Conservation (phyloP, 371 early-diverging fungal genomes). For the Synchytrium microbalum region DNA sequence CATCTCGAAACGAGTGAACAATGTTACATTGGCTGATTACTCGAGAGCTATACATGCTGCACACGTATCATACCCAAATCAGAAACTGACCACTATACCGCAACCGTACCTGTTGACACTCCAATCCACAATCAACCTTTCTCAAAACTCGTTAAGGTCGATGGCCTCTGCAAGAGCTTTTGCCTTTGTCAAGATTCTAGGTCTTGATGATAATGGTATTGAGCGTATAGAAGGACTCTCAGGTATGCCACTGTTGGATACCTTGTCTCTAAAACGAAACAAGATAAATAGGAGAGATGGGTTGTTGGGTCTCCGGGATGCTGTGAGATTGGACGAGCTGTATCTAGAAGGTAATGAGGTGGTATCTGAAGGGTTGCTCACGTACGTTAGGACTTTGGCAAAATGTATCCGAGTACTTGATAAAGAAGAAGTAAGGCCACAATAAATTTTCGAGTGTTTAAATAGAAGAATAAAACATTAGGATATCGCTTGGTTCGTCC, state of each 20-base stretch:
- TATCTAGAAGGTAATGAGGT: slow-evolving; percentile 1
- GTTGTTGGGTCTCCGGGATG: not conserved
- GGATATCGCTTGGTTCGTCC: no score
- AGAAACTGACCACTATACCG: slow-evolving; percentile 21
- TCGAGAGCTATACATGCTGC: not conserved
- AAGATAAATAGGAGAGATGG: not conserved
- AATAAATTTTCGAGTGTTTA: no score
- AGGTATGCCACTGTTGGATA: slow-evolving; percentile 6
- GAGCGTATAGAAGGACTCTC: slow-evolving; percentile 12
- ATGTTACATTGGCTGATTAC: slow-evolving; percentile 4
- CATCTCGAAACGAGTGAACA: slow-evolving; percentile 19
- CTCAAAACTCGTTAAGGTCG: not conserved
- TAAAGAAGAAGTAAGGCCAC: no score
- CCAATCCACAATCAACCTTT: slow-evolving; percentile 13
- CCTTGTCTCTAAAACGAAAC: slow-evolving; percentile 4
- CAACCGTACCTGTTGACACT: slow-evolving; percentile 12
- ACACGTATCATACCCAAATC: slow-evolving; percentile 6
- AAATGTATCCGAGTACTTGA: no score
- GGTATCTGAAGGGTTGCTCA: no score
- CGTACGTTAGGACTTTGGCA: no score
- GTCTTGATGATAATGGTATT: slow-evolving; percentile 17
- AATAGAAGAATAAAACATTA: no score
- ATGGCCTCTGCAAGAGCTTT: slow-evolving; percentile 4
- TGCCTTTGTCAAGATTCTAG: slow-evolving; percentile 11
- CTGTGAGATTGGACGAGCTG: not conserved